Base-by-base conservation (phyloP, 441 rosid species). In the Hura crepitans region DNA sequence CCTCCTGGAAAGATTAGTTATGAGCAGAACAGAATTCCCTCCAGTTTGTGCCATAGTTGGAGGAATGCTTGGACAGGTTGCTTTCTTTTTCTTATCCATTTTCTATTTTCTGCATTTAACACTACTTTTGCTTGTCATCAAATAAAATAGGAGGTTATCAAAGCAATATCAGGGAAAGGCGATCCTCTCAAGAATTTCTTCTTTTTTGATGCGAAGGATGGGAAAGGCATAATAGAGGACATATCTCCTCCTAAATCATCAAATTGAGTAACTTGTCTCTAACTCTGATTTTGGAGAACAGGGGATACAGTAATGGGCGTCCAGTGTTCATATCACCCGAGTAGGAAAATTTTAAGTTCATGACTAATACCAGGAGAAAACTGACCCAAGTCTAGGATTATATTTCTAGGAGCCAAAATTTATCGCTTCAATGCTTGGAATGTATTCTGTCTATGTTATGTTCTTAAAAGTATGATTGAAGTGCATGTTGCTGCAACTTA, bases 31-130 rank as follows among this genome's bases (percentile, higher is more conserved):
- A 62, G 97, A 88, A 75, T 92, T 84, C 72, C 92, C 97, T 73
- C 92, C 95, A 0, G 93, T 87, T 50, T 92, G 97, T 85, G 97
- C 96, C 27, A 79, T 92, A 71, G 66, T 92, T 1, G 95, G 97
- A 66, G 97, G 97, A 70, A 83, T 90, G 69, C 85, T 88, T 35
- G 96, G 96, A 72, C 98, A 90, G 96, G 96, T 90, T 70, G 22
- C 15, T 6, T 50, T 65, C 2, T 20, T 68, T 55, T 0, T 13
- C 17, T 10, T 55, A 9, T 4, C 3, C 8, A 55, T 12, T 71
- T 6, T 7, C 3, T 14, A 60, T 72, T 10, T 54, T 5, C 25
- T 13, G 17, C 46, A 3, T 54, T 42, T 22, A 15, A 27, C 42
- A 46, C 62, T 17, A 57, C 43, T 54, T 51, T 73, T 31, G 50